Base-by-base conservation (phyloP, 2,329 filamentous ascomycete genomes). In the Diaporthe nobilis region DNA sequence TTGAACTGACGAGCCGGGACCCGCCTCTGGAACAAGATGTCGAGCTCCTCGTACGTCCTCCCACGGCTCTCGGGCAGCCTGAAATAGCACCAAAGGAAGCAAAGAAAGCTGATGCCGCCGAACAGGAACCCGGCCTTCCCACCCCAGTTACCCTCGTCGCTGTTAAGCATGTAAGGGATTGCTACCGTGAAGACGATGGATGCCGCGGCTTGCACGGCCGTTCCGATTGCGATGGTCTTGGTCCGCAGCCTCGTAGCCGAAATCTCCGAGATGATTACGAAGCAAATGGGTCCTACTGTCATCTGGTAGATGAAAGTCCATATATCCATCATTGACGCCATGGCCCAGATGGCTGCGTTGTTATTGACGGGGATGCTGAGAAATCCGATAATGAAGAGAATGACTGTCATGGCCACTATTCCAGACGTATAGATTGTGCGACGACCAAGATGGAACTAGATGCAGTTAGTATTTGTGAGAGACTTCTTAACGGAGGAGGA, bases 31-130 rank as follows among this genome's bases (percentile, higher is more conserved):
- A 92, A 92, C 75, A 92, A 81, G 12, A 88, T 81, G 71, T 91
- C 90, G 1, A 92, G 84, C 81, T 92, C 90, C 47, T 86, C 88
- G 68, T 89, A 88, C 0, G 88, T 89, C 51, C 88, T 85, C 5
- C 86, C 88, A 75, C 86, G 87, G n/a, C 89, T 88, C 83, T 92
- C 90, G 3, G 89, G 89, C 7, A 90, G 83, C n/a, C 86, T 87
- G 78, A 88, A 88, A 75, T 84, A 89, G 0, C 88, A 87, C 85
- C 90, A 92, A 1, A 85, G 70, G 2, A 87, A 81, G 44, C 87
- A 88, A 3, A 85, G 13, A 5, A 87, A 77, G 77, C 88, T 87
- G 9, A 87, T 84, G 42, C 79, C 84, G 8, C 83, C 84, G 83
- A 85, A 88, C 81, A 88, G 84, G 77, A 87, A 85, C 4, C 83